Base-by-base conservation (phyloP, 495 filamentous ascomycete species). In the Usnea hakonensis region DNA sequence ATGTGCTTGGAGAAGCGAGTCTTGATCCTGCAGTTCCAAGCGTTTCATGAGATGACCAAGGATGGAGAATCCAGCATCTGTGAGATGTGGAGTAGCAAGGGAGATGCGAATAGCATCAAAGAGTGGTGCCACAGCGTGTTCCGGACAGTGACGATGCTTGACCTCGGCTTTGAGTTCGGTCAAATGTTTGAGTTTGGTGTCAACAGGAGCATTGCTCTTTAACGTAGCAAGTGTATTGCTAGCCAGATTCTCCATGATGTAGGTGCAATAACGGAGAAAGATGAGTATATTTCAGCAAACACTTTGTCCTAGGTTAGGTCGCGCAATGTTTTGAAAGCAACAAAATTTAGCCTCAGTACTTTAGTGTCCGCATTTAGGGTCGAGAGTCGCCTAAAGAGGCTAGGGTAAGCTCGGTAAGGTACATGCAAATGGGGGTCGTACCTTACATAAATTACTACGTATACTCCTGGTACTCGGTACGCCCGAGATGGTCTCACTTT, bases 71-170 rank as follows among this genome's bases (percentile, higher is more conserved):
- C 87, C 90, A 30, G 87, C 85, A 65, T 83, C 83, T 56, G 85
- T 80, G 53, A 94, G 82, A 67, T 90, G 86, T 64, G 87, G 86
- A n/a, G 88, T 85, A 62, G 73, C 75, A 53, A 91, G 87, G 53
- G 88, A 84, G 16, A 83, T 69, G 38, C 83, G 83, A 60, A 91
- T 75, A 52, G 84, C 83, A 57, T 95, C 88, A 74, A 94, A 91
- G 57, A 94, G 81, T 38, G 82, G 78, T 21, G 79, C 70, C 64
- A 92, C 81, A 57, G 85, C 87, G n/a, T 73, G 70, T 60, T 91
- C 88, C 43, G 89, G 88, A 30, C 95, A 88, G 75, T 89, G 88
- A 61, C 85, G 86, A 69, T 93, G 90, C 73, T 95, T 96, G 77
- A 96, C 94, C 68, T 85, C 83, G 54, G 88, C 88, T 72, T 95